These are phyloP conservation scores for Taxillus chinensis DNA, from an alignment of 164 flowering plant species.

Conservation along the genomic window DNA sequence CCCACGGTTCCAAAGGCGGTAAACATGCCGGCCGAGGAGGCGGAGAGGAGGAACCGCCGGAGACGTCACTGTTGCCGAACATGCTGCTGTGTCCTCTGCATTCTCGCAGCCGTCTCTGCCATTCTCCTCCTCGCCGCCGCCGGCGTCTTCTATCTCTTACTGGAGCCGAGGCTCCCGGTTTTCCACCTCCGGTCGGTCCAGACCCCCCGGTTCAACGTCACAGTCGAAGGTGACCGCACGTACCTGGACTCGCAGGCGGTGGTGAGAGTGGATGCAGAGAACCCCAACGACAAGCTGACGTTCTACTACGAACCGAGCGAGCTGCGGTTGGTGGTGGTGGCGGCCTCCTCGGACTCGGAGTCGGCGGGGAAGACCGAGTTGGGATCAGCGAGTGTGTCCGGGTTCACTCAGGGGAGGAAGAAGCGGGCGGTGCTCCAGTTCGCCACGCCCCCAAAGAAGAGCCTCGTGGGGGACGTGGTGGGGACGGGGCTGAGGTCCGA, in stretches of 20 bases:
- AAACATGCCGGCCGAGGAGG: constrained; percentile 24
- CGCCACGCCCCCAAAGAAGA: constrained; percentile 14
- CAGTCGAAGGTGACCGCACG: constrained; percentile 34
- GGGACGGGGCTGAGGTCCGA: constrained; percentile 25
- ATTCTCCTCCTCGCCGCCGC: constrained; percentile 10
- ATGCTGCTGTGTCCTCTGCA: constrained; percentile 29
- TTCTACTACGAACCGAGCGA: constrained; percentile 21
- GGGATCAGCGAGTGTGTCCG: constrained; percentile 23
- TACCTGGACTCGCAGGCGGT: constrained; percentile 25
- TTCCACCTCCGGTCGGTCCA: constrained; percentile 39
- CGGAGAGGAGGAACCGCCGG: constrained; percentile 11
- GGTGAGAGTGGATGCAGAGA: constrained; percentile 31
- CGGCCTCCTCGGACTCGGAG: not conserved
- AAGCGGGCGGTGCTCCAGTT: constrained; percentile 40
- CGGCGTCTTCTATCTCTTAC: constrained; percentile 44
- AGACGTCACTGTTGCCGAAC: constrained; percentile 21
- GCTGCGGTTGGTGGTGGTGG: constrained; percentile 17
- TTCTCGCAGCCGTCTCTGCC: constrained; percentile 14
- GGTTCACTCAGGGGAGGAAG: constrained; percentile 27
- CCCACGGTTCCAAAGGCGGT: constrained; percentile 14
- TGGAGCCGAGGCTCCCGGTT: constrained; percentile 40
- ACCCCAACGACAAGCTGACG: constrained; percentile 34
- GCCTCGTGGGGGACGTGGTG: constrained; percentile 20
- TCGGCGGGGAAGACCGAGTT: constrained; percentile 21
- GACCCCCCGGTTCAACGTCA: constrained; percentile 25